These are phyloP conservation scores for Ustanciosporium gigantosporum DNA, from an alignment of 1,284 basidiomycete genomes.

Conservation along the genomic window DNA sequence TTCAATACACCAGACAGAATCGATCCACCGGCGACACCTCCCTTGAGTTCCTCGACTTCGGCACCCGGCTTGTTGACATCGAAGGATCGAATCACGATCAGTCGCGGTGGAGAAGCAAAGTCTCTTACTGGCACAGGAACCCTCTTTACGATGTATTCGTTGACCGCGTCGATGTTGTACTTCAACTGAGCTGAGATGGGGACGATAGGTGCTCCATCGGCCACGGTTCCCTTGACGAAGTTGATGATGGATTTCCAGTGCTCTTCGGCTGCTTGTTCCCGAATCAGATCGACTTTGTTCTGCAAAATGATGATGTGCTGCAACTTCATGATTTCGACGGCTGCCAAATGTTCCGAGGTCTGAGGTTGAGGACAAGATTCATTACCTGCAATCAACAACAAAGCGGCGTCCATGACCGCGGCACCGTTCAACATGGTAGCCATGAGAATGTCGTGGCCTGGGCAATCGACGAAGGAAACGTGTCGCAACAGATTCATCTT, in stretches of 20 bases:
- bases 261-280: conserved; percentile 58
- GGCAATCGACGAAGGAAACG: conserved; percentile 85
- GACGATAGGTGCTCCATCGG: conserved; percentile 93
- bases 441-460: conserved; percentile 74
- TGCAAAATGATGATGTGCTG: conserved; percentile 97
- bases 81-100: conserved; percentile 99
- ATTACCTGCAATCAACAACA: conserved; percentile 92
- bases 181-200: conserved; percentile 97
- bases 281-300: conserved; percentile 61
- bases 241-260: conserved; percentile 58
- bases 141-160: conserved; percentile 96
- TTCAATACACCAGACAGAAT: conserved; percentile 88
- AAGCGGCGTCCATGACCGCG: conserved; percentile 96
- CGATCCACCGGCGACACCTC: conserved; percentile 95
- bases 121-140: conserved; percentile 93
- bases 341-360: conserved; percentile 96
- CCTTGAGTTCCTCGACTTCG: conserved; percentile 94
- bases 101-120: conserved; percentile 84
- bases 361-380: conserved; percentile 99
- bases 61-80: conserved; percentile 99
- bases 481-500: conserved; percentile 80
- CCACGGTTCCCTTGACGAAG: conserved; percentile 73
- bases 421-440: conserved; percentile 99
- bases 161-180: conserved; percentile 99
- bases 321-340: conserved; percentile 98